Evolutionary conservation across 345 rosid genomes (phyloP), one percentile per base, ranked within the genome.

Genomic region (Eucalyptus caleyi): DNA sequence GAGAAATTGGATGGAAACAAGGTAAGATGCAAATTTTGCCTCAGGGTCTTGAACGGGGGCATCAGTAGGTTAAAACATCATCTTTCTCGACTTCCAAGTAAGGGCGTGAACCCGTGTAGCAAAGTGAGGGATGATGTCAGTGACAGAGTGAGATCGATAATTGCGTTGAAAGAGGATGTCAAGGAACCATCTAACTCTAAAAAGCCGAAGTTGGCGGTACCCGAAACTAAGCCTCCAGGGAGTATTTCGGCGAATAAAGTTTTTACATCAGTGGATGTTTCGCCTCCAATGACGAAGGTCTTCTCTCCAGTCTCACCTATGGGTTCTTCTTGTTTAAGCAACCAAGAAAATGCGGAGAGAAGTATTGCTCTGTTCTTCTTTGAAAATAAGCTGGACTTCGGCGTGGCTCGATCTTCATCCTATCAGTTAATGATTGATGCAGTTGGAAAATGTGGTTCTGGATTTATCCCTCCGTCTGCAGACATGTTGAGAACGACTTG

Each of bases 41-140:
- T 80, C 8, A 90, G 99, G 88, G 88, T 97, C 89, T 87, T 97
- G 89, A 96, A 96, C 89, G 99, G 99, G 54, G 99, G 99, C 50
- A 97, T 97, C 82, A 97, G 99, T 90, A 93, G 99, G 88, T 91
- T 96, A 90, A 97, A 97, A 95, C 99, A 97, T 92, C 99, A 96
- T 91, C 91, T 97, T 23, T 97, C 99, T 80, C 94, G 99, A 24
- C 93, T 97, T 67, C 97, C 98, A 3, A 97, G 99, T 91, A 96
- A 96, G 94, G 99, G 99, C 14, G 99, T 97, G 32, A 97, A 97
- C 90, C 99, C 99, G 1, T 97, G 99, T 89, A 93, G 93, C 93
- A 95, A 96, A 93, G 99, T 96, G 27, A 90, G 95, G 90, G 98
- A 97, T 91, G 97, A 96, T 93, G 97, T 97, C 42, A 93, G 95